Conservation (phyloP, 2,329 filamentous ascomycete genomes). For the Blastomyces silverae region DNA sequence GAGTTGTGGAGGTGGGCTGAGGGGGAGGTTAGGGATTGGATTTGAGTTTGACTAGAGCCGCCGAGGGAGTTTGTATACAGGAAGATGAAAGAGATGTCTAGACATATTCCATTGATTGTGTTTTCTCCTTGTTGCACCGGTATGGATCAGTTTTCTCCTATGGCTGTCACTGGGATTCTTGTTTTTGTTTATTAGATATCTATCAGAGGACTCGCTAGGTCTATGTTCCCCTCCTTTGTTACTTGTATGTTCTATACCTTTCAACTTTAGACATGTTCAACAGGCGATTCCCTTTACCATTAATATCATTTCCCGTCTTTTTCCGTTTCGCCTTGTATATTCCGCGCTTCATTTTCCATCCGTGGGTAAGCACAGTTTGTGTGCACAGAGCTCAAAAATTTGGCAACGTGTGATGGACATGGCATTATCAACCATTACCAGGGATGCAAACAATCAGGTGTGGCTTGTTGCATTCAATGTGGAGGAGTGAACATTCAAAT, state of each 20-base stretch:
- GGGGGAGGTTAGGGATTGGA: slow-evolving; percentile 25
- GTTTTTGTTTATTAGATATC: neutral
- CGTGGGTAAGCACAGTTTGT: neutral
- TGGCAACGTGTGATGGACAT: neutral
- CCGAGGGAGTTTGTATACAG: no score
- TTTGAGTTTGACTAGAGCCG: neutral
- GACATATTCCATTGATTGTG: no score
- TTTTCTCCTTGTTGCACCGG: neutral
- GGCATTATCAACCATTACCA: neutral
- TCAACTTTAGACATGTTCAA: neutral
- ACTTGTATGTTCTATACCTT: neutral
- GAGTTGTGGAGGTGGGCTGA: slow-evolving; percentile 44
- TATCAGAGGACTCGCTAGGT: neutral
- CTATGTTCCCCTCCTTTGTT: neutral
- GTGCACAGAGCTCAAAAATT: neutral
- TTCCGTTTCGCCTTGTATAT: neutral
- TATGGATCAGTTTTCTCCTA: neutral
- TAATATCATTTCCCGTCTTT: neutral
- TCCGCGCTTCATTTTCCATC: neutral
- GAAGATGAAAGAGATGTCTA: neutral
- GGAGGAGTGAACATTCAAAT: neutral
- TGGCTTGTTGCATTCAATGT: neutral
- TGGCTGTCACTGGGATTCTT: neutral
- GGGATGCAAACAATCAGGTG: neutral
- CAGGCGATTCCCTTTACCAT: neutral